Base-by-base conservation (phyloP, 164 flowering plant genomes). In the Chloranthus sessilifolius region DNA sequence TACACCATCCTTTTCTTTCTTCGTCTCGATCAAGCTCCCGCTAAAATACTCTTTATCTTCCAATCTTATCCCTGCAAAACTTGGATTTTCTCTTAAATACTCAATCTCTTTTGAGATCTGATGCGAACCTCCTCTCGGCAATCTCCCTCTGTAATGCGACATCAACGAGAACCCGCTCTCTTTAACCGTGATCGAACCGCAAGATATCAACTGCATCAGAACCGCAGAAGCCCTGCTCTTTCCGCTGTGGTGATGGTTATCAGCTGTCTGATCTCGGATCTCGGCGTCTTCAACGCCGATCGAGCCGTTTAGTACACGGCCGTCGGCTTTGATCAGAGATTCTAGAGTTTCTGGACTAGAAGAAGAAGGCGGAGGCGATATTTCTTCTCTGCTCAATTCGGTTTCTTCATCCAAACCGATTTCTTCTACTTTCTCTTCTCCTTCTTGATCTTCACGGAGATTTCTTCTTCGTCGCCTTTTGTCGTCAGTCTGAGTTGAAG, bases 11-110 rank as follows among this genome's bases (percentile, higher is more conserved):
- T 12, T 15, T 10, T 68, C 73, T 40, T 79, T 87, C 53, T 74
- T 75, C 6, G 81, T 79, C 76, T 88, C 92, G 33, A 92, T 62
- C 60, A 92, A 69, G 70, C 94, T 88, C 43, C 98, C 98, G 43
- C 98, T 92, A 53, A 88, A 92, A 48, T 85, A 88, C 66, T 88
- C 95, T 43, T 85, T 83, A 50, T 80, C 94, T 61, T 82, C 98
- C 65, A 79, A 31, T 33, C 36, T 60, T 1, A 67, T 46, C 43
- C 78, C 60, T 7, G 38, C 30, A 26, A 68, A 60, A 24, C 53
- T 59, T 16, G 60, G 44, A 43, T 41, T 56, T 48, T 53, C 78
- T 58, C 46, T 54, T 46, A 54, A 45, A 7, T 17, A 22, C 38
- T 52, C 65, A 33, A 31, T 56, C 12, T 31, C 64, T 43, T 47